These are phyloP conservation scores for Talaromyces islandicus DNA, from an alignment of 2,329 filamentous ascomycete genomes.

Conservation along the genomic window DNA sequence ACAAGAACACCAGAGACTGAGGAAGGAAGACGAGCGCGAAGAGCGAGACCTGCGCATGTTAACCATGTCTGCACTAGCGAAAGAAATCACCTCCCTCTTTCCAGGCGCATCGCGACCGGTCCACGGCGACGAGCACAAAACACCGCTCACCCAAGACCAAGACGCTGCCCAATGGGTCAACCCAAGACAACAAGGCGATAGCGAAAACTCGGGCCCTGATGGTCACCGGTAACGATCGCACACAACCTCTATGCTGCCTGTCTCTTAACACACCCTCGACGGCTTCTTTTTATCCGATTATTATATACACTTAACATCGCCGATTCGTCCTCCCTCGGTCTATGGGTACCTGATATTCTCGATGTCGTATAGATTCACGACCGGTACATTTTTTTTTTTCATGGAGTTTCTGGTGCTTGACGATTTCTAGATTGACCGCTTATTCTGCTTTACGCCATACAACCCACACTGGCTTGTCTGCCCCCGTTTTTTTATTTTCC, in stretches of 20 bases:
- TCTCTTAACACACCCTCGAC: not conserved
- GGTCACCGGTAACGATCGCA: not conserved
- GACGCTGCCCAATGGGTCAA: conserved; percentile 27
- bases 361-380: not conserved
- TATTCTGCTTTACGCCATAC: not conserved
- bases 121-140: conserved; percentile 36
- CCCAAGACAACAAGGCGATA: conserved; percentile 18
- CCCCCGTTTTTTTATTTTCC: not conserved
- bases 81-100: conserved; percentile 27
- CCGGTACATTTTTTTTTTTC: not conserved
- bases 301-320: not conserved
- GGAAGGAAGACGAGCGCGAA: conserved; percentile 45
- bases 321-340: not conserved
- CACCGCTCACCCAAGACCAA: conserved; percentile 31
- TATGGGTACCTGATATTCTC: not conserved
- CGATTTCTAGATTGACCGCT: not conserved
- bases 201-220: conserved; percentile 7
- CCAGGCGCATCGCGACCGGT: conserved; percentile 34
- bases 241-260: not conserved
- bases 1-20: conserved; percentile 52
- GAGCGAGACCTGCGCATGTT: conserved; percentile 42
- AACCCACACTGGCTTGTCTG: not conserved
- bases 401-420: not conserved
- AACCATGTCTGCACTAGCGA: conserved; percentile 40
- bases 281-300: not conserved